phyloP scores from a whole-genome alignment of 208 protist species.

The Trypanosoma lewisi region DNA sequence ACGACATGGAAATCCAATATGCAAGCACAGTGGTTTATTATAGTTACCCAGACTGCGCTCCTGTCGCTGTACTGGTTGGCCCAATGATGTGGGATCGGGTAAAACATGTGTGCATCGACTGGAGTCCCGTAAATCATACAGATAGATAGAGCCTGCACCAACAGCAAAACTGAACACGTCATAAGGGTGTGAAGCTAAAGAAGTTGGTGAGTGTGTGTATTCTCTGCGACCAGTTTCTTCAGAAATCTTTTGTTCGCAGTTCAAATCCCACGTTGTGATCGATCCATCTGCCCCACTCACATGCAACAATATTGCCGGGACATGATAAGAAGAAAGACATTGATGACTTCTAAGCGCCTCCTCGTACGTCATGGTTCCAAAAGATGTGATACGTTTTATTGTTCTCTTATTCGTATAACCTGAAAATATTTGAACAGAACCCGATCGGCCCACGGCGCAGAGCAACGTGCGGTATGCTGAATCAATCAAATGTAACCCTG shows the following conservation, averaged over 20 bases:
- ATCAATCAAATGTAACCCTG: slow-evolving; percentile 72
- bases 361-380: slow-evolving; percentile 49
- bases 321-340: slow-evolving; percentile 74
- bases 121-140: slow-evolving; percentile 44
- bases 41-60: slow-evolving; percentile 4
- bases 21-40: slow-evolving; percentile 22
- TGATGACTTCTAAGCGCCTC: slow-evolving; percentile 33
- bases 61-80: slow-evolving; percentile 5
- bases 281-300: slow-evolving; percentile 41
- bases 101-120: slow-evolving; percentile 19
- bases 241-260: slow-evolving; percentile 28
- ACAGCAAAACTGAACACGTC: slow-evolving; percentile 45
- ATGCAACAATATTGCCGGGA: slow-evolving; percentile 46
- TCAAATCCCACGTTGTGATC: slow-evolving; percentile 57
- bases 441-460: slow-evolving; percentile 68
- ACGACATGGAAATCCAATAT: slow-evolving; percentile 54
- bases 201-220: slow-evolving; percentile 8
- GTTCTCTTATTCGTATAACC: slow-evolving; percentile 34
- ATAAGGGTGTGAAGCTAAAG: slow-evolving; percentile 37
- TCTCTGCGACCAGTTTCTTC: slow-evolving; percentile 21
- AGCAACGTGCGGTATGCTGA: slow-evolving; percentile 57
- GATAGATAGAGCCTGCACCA: slow-evolving; percentile 43
- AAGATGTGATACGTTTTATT: slow-evolving; percentile 58
- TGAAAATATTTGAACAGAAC: slow-evolving; percentile 61
- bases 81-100: slow-evolving; percentile 10